Evolutionary conservation across 1,139 yeast genomes (phyloP).

Genomic region (Kluyveromyces marxianus): DNA sequence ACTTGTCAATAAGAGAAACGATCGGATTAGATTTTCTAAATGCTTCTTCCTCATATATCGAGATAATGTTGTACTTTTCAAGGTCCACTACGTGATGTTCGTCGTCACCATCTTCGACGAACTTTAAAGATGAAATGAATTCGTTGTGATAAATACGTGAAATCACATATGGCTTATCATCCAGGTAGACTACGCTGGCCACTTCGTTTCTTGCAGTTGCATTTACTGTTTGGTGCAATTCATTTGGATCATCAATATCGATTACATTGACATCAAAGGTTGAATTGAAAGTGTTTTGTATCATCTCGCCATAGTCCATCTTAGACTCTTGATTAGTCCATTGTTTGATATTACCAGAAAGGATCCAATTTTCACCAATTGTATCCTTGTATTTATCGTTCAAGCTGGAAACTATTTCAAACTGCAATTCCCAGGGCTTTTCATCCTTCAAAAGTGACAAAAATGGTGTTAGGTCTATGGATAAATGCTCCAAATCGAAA

Average conservation of each 20-base stretch:
- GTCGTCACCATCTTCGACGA: conserved; percentile 13
- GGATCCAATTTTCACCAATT: conserved; percentile 61
- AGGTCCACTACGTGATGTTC: conserved; percentile 8
- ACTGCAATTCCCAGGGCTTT: conserved; percentile 31
- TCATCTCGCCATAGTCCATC: conserved; percentile 1
- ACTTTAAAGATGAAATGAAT: conserved; percentile 12
- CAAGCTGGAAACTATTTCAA: conserved; percentile 54
- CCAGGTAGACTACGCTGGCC: conserved; percentile 7
- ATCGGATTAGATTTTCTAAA: neutral
- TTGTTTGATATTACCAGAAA: conserved; percentile 55
- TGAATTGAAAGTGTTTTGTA: conserved; percentile 1
- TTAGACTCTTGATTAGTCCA: conserved; percentile 38
- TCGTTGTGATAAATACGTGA: conserved; percentile 3
- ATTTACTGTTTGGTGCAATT: conserved; percentile 12
- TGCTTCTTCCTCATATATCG: neutral
- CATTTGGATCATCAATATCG: conserved; percentile 6
- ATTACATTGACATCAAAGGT: neutral
- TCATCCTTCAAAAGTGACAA: conserved; percentile 45
- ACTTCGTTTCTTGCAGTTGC: conserved; percentile 9
- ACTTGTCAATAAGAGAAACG: conserved; percentile 6
- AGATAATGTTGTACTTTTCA: conserved; percentile 1
- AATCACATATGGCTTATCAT: conserved; percentile 8
- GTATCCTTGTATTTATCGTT: conserved; percentile 33
- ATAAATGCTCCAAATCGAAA: conserved; percentile 61
- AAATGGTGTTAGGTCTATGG: conserved; percentile 59